Evolutionary conservation across 352 stramenopile species (phyloP), one percentile per base, ranked within the genome.

Genomic region (Phytophthora capsici): DNA sequence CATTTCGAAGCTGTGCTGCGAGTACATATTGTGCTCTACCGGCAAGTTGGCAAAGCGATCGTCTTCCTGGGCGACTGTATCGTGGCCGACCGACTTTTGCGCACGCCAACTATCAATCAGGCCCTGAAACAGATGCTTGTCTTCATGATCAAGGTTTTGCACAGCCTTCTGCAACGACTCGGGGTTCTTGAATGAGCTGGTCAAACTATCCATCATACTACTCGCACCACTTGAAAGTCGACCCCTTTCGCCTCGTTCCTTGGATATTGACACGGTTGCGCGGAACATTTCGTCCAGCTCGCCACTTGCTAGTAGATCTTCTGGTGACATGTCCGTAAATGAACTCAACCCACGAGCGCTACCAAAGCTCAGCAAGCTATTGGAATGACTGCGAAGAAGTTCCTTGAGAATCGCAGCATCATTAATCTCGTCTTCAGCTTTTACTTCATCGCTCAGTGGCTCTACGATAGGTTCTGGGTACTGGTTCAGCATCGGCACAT

Each of bases 271-370:
- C 20, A 91, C 72, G 0, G 83, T 78, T 3, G 83, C 77, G 20
- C 77, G 75, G 32, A 93, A 80, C 73, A 93, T 91, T 54, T 93
- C 85, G 44, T 93, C 85, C 37, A 93, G 69, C 67, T 93, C 85
- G 4, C 85, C 85, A 72, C 85, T 93, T 4, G 79, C 85, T 17
- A 93, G 72, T 25, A 93, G 54, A 26, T 91, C 85, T 28, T 93
- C 85, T 0, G 85, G 85, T 25, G 83, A 91, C 75, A 93, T 87
- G 38, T 93, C 85, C 5, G 78, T 72, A 45, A 91, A 80, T 36
- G 85, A 91, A 34, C 65, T 77, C 41, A 89, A 45, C 3, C 72
- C 81, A 3, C 80, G 66, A 7, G 67, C 56, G 17, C 77, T 89
- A 16, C 75, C 75, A 47, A 91, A 93, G 57, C 82, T 91, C 22